These are phyloP conservation scores for Davidsoniella virescens DNA, from an alignment of 2,329 filamentous ascomycete species.

Conservation along the genomic window DNA sequence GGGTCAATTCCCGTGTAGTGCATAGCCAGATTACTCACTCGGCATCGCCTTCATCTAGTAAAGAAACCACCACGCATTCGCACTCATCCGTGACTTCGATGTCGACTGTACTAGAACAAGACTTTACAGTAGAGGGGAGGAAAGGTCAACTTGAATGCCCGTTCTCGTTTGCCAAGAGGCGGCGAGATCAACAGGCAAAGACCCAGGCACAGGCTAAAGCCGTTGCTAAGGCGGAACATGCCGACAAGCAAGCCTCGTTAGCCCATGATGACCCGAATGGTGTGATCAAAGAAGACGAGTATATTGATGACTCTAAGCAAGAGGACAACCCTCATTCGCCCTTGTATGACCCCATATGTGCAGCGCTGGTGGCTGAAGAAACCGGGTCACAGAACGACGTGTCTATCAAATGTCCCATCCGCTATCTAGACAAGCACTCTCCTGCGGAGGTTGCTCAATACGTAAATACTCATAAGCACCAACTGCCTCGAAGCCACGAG, in stretches of 20 bases:
- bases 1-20: no score
- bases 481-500: conserved; percentile 83
- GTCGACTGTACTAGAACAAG: conserved; percentile 60
- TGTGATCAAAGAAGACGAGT: conserved; percentile 13
- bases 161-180: conserved; percentile 33
- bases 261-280: conserved; percentile 14
- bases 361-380: conserved; percentile 43
- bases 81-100: conserved; percentile 35
- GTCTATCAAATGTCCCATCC: conserved; percentile 67
- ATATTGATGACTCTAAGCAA: conserved; percentile 9
- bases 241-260: no score
- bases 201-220: neutral
- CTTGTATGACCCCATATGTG: conserved; percentile 46
- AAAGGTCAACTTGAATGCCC: conserved; percentile 69
- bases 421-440: conserved; percentile 80
- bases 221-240: no score
- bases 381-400: conserved; percentile 35
- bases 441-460: conserved; percentile 88
- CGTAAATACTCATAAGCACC: conserved; percentile 89
- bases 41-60: conserved; percentile 25
- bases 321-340: conserved; percentile 22
- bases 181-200: no score
- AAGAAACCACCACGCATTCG: conserved; percentile 29
- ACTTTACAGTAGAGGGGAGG: conserved; percentile 76
- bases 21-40: neutral